Percentiles rank a stretch among this genome's conserved stretches.
Evolutionary conservation across 2,329 filamentous ascomycete species (phyloP).

Genomic region (Fusarium pseudonygamai): DNA sequence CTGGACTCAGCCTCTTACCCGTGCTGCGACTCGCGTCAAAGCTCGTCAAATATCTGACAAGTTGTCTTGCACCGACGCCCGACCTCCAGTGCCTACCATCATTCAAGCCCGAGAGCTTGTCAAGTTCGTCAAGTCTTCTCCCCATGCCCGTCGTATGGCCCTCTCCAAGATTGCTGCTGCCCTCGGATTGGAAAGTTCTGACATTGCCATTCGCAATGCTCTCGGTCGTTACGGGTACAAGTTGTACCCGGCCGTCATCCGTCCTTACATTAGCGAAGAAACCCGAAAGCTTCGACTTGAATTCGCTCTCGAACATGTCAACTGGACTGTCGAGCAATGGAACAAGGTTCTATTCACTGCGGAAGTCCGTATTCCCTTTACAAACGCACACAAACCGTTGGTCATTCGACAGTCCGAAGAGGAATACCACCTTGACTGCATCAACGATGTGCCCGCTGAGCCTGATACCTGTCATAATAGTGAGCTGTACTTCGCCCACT

Average conservation of each 20-base stretch:
- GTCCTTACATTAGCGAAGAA: slow-evolving; percentile 14
- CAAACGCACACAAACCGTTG: background rate
- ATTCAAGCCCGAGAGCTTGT: slow-evolving; percentile 8
- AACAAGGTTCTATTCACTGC: slow-evolving; percentile 17
- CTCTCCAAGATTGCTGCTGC: background rate
- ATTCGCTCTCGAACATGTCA: slow-evolving; percentile 15
- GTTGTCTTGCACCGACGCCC: background rate
- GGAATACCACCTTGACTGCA: slow-evolving; percentile 1
- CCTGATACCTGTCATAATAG: background rate
- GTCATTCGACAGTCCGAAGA: slow-evolving; percentile 25
- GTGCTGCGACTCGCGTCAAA: background rate
- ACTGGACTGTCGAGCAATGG: slow-evolving; percentile 29
- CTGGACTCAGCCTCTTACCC: background rate
- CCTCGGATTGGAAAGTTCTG: slow-evolving; percentile 12
- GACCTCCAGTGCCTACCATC: background rate
- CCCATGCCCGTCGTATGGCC: slow-evolving; percentile 11
- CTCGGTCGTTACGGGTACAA: slow-evolving; percentile 23
- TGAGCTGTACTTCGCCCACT: slow-evolving; percentile 4
- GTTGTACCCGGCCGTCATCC: slow-evolving; percentile 10
- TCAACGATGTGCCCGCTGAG: background rate
- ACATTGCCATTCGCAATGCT: slow-evolving; percentile 1
- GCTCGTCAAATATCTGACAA: background rate
- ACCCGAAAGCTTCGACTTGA: slow-evolving; percentile 11
- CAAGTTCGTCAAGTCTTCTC: slow-evolving; percentile 19
- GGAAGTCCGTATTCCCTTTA: background rate